phyloP scores from a whole-genome alignment of 768 basidiomycete species.

The Termitomyces sp. region DNA sequence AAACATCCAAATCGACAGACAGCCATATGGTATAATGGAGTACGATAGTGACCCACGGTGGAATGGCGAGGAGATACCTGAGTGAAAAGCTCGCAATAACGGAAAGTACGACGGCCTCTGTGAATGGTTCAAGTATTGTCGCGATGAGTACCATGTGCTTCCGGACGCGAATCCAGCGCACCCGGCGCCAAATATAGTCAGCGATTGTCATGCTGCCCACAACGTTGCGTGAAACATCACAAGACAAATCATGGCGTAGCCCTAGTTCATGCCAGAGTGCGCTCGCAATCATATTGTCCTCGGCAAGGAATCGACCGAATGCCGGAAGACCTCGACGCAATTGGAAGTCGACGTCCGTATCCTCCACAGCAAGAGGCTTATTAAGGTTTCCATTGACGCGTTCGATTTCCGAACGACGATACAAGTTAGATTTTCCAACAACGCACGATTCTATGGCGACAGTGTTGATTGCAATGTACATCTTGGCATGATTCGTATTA shows the following conservation, averaged over 20 bases:
- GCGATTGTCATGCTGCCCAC: conserved; percentile 82
- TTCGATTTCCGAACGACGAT: conserved; percentile 84
- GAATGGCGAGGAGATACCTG: conserved; percentile 42
- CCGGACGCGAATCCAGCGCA: conserved; percentile 95
- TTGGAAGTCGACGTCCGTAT: conserved; percentile 15
- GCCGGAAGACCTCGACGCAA: conserved; percentile 57
- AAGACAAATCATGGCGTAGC: conserved; percentile 83
- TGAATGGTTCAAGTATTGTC: conserved; percentile 88
- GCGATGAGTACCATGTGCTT: conserved; percentile 89
- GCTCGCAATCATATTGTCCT: conserved; percentile 96
- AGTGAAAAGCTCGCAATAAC: conserved; percentile 55
- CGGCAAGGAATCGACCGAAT: conserved; percentile 87
- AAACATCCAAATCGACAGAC: conserved; percentile 76
- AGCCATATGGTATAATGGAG: conserved; percentile 70
- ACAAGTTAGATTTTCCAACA: conserved; percentile 94
- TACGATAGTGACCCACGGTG: conserved; percentile 47
- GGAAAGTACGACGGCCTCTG: conserved; percentile 76
- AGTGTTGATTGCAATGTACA: conserved; percentile 94
- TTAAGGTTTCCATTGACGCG: conserved; percentile 62
- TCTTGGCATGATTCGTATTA: conserved; percentile 96
- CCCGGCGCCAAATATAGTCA: conserved; percentile 84
- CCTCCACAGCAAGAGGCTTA: conserved; percentile 32
- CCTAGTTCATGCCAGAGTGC: conserved; percentile 92
- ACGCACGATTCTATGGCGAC: conserved; percentile 91
- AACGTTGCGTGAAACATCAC: conserved; percentile 84